Base-by-base conservation (phyloP, 192 early-diverging fungal species). In the Dimargaris xerosporica region DNA sequence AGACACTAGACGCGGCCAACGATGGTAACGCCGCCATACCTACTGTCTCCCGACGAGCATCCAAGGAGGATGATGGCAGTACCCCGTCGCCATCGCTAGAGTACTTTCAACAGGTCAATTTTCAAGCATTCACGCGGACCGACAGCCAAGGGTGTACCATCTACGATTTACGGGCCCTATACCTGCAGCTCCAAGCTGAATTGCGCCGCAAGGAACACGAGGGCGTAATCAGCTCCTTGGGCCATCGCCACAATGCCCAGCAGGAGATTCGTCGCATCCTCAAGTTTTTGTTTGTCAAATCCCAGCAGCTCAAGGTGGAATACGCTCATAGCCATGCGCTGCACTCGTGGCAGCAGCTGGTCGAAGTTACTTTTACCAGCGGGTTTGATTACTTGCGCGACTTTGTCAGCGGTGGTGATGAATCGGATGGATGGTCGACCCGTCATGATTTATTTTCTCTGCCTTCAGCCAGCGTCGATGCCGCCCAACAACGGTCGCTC, bases 261-360 rank as follows among this genome's bases (percentile, higher is more conserved):
- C 64, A 55, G 51, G 77, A 77, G 34, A 80, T 91, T 61, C 71
- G 73, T 30, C 72, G 71, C 16, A 72, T 89, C 50, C 65, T 94
- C 46, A 68, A 81, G 28, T 69, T 78, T 46, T 76, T 85, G 50
- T 79, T 89, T 61, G 84, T 84, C 23, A 69, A 75, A n/a, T 96
- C 96, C 64, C 79, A 82, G 52, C 68, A 72, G 19, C 76, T 80
- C 21, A 84, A 91, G 73, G 69, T 90, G 58, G 73, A 76, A 47
- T 73, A 78, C 63, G 84, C 89, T 13, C 77, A 84, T 19, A 69
- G 75, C 44, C 84, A 86, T 50, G 82, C 81, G 23, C 73, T 90
- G 58, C 75, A 82, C 44, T 82, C 87, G 0, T 98, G 95, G 95
- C 77, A 82, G 62, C 80, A 90, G 55, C 69, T 94, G 23, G 75